Base-by-base conservation (phyloP, 192 early-diverging fungal species). In the Geranomyces variabilis region DNA sequence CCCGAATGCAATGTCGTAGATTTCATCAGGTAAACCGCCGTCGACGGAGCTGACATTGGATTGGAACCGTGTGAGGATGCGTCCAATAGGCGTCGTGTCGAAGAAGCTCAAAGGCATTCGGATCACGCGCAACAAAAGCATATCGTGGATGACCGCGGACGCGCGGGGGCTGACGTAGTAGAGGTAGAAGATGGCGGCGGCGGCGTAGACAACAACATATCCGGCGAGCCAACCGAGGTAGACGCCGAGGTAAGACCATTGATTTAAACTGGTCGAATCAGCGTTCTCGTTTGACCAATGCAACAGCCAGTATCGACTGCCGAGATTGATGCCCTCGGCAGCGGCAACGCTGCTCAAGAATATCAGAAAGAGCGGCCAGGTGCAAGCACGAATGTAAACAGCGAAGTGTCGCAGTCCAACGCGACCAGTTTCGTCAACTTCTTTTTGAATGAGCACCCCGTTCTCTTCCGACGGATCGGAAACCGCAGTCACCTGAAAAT, bases 1-100 rank as follows among this genome's bases (percentile, higher is more conserved):
- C 21, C 48, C 66, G 33, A 68, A 68, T 47, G 51, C 51, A 49
- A 68, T 68, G 66, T 68, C 66, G 47, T 24, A 57, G 10, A 57
- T 10, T 10, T 10, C 12, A 10, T 24, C 26, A 12, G 26, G 14
- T 1, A 88, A 19, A 77, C 73, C 19, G 86, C 65, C 79, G 69
- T 92, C 89, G 34, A 84, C 69, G 10, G 80, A 44, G 7, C 60
- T 49, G 56, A 84, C 63, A 48, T 81, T 93, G 17, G 88, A 87
- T 45, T 90, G 90, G 67, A 97, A 93, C 28, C 96, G 80, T 78
- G 93, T 97, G 75, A 91, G 30, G 47, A 91, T 88, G 21, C 89
- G 78, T 26, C 91, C 91, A 13, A 89, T 63, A 19, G 91, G 91
- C 3, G 87, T 89, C 7, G 79, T 81, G 56, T 81, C 92, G 75